Base-by-base conservation (phyloP, 2,329 filamentous ascomycete genomes). In the Claviceps africana region DNA sequence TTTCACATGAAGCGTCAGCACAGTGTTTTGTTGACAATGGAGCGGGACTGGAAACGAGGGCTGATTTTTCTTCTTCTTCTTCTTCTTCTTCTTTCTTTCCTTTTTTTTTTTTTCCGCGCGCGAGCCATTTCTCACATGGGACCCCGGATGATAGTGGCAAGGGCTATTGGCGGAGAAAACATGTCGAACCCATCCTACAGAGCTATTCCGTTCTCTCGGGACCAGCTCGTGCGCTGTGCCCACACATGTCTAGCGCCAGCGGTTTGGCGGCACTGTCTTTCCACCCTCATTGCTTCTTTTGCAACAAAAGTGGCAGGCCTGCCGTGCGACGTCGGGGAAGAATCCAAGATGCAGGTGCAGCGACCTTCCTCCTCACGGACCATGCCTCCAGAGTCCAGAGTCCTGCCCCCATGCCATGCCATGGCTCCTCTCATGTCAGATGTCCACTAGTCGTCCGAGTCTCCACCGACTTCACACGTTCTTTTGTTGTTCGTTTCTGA, bases 321-420 rank as follows among this genome's bases (percentile, higher is more conserved):
- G 53, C 44, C 33, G 55, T 56, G 55, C 50, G 49, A 57, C 52
- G 53, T 55, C 53, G 55, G 53, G 50, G 50, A 52, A 52, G 50
- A 31, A 50, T 25, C 35, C 48, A 50, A 45, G 50, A 54, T 53
- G 51, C 47, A 49, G 49, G 21, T 52, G 42, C 42, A 50, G 22
- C 40, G 4, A 8, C 40, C n/a, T 48, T 46, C 47, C 53, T 55
- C 45, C 44, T 37, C 51, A 54, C 49, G 48, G 54, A 49, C 55
- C 51, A 45, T 45, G 19, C 3, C 25, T 30, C 25, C 22, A n/a
- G 35, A n/a, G 15, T 37, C 35, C 35, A n/a, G 25, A 25, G 25
- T 25, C 19, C 11, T 19, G 22, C 13, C 15, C 19, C 39, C n/a
- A 21, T 30, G n/a, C 39, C n/a, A 21, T 30, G n/a, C 43, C 42